phyloP scores from a whole-genome alignment of 495 filamentous ascomycete genomes.

The Trichoderma virens region DNA sequence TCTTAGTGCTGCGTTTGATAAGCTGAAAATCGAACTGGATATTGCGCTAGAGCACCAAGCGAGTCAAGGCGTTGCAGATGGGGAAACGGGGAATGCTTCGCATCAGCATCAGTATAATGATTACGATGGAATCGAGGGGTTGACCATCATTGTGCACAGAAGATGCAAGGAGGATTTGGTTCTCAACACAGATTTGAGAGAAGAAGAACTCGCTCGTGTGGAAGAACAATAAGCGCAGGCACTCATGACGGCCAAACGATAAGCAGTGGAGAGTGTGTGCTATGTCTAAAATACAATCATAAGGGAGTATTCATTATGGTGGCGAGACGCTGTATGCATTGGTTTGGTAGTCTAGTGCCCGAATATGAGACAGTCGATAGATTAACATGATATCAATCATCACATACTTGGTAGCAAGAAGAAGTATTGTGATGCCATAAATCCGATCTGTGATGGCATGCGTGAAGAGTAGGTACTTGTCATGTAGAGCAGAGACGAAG shows the following conservation, averaged over 20 bases:
- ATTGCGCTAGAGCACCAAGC: not conserved
- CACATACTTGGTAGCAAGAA: not conserved
- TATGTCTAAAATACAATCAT: not conserved
- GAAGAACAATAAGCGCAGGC: not conserved
- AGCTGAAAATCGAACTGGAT: conserved; percentile 20
- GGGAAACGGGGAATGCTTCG: not conserved
- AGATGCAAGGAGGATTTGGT: conserved; percentile 38
- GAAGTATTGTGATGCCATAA: too few species aligned
- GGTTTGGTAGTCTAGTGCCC: not conserved
- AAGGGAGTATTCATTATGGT: not conserved
- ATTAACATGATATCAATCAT: not conserved
- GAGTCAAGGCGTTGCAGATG: conserved; percentile 12
- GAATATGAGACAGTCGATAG: not conserved
- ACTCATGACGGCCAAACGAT: not conserved
- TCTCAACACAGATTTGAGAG: conserved; percentile 33
- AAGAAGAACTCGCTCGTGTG: not conserved
- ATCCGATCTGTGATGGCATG: too few species aligned
- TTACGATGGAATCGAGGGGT: conserved; percentile 32
- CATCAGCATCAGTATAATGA: conserved; percentile 16
- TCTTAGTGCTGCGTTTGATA: conserved; percentile 21
- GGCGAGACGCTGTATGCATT: not conserved
- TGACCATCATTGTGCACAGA: conserved; percentile 39
- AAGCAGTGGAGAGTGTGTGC: not conserved
- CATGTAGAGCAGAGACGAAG: too few species aligned
- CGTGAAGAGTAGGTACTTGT: too few species aligned